These are phyloP conservation scores for Aspergillus sergii DNA, from an alignment of 2,329 filamentous ascomycete species.

Conservation along the genomic window DNA sequence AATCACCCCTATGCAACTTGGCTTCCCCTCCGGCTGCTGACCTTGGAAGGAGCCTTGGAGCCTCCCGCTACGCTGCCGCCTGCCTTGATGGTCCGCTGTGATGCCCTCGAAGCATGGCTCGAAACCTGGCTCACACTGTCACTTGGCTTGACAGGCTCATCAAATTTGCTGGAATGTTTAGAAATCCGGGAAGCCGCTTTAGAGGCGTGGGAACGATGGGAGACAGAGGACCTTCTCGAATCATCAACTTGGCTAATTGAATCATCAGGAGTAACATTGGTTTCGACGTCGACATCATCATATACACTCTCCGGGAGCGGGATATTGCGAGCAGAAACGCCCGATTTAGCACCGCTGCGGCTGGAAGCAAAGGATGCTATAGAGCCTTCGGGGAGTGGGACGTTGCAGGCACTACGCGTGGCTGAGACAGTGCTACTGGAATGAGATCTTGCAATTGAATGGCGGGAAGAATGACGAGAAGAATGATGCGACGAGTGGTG, in stretches of 20 bases:
- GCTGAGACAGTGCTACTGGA: slow-evolving; percentile 32
- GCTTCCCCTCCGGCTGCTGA: slow-evolving; percentile 33
- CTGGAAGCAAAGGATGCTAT: slow-evolving; percentile 21
- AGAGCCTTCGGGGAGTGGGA: slow-evolving; percentile 39
- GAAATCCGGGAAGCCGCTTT: slow-evolving; percentile 30
- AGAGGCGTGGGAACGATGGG: slow-evolving; percentile 30
- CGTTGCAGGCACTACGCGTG: slow-evolving; percentile 38
- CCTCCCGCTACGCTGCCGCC: slow-evolving; percentile 24
- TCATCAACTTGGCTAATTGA: slow-evolving; percentile 71
- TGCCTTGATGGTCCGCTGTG: slow-evolving; percentile 38
- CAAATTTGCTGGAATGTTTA: slow-evolving; percentile 38
- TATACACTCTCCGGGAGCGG: slow-evolving; percentile 36
- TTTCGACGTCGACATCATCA: slow-evolving; percentile 38
- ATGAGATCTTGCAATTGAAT: slow-evolving; percentile 24
- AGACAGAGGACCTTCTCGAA: slow-evolving; percentile 29
- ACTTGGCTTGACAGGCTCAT: slow-evolving; percentile 40
- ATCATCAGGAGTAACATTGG: slow-evolving; percentile 75
- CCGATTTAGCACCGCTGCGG: slow-evolving; percentile 26
- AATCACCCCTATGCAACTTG: slow-evolving; percentile 28
- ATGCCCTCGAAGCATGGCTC: slow-evolving; percentile 27
- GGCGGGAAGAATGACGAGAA: slow-evolving; percentile 17
- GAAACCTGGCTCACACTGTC: slow-evolving; percentile 46
- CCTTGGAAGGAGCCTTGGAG: slow-evolving; percentile 28
- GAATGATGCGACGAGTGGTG: slow-evolving; percentile 25
- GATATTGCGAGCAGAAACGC: slow-evolving; percentile 28